These are phyloP conservation scores for Echeveria elegans DNA, from an alignment of 164 flowering plant species.

Conservation along the genomic window DNA sequence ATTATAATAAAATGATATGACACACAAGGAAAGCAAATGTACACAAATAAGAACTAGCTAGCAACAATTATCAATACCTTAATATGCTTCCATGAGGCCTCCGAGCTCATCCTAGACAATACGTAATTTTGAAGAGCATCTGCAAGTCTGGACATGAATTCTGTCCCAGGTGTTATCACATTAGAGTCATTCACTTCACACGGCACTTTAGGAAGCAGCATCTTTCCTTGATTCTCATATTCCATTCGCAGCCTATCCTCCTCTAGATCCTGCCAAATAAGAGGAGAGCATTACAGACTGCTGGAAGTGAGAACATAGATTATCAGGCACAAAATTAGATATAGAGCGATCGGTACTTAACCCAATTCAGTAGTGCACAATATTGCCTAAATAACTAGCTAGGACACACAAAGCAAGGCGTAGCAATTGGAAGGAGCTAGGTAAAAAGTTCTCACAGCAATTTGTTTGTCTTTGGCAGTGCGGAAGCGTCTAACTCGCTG, in stretches of 20 bases:
- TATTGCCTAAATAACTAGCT: background rate
- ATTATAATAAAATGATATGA: no score
- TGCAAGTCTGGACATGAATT: conserved; percentile 37
- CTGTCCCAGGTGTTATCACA: conserved; percentile 49
- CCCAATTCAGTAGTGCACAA: no score
- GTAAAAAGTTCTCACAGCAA: conserved; percentile 21
- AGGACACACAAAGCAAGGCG: background rate
- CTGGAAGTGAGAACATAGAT: no score
- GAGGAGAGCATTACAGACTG: background rate
- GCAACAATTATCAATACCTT: conserved; percentile 16
- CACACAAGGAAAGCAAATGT: no score
- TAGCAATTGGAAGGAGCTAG: background rate
- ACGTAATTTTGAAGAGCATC: conserved; percentile 26
- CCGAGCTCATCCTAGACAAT: conserved; percentile 11
- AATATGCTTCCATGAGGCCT: conserved; percentile 34
- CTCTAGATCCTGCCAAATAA: conserved; percentile 25
- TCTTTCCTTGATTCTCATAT: conserved; percentile 29
- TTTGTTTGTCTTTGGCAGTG: conserved; percentile 30
- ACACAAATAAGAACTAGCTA: background rate
- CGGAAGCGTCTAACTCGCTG: conserved; percentile 39
- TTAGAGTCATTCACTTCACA: conserved; percentile 38
- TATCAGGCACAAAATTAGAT: no score
- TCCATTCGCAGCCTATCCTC: conserved; percentile 26
- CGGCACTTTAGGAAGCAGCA: conserved; percentile 25
- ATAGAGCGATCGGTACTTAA: no score